Percentiles rank a stretch among this genome's conserved stretches.
phyloP scores from a whole-genome alignment of 2,329 filamentous ascomycete genomes.

The Metarhizium rileyi region DNA sequence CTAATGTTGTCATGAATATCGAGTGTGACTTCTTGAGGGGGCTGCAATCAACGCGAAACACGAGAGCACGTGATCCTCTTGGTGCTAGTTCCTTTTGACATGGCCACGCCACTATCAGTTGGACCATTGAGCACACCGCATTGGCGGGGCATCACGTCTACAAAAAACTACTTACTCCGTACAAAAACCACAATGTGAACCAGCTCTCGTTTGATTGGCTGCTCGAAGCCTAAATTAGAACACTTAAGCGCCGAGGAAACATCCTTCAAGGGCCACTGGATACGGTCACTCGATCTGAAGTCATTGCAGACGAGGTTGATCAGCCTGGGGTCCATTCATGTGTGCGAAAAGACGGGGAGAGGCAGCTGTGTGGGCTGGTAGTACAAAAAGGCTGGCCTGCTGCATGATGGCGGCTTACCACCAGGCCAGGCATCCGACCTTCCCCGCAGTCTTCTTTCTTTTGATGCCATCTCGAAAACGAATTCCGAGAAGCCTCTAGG shows the following conservation, averaged over 20 bases:
- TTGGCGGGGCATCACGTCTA: background rate
- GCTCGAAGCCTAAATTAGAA: background rate
- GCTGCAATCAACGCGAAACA: background rate
- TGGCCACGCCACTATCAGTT: no score
- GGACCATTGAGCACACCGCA: background rate
- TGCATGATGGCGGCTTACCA: background rate
- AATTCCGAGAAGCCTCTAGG: background rate
- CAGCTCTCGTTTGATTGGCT: slow-evolving; percentile 1
- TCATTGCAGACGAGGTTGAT: background rate
- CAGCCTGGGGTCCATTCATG: background rate
- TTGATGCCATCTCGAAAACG: background rate
- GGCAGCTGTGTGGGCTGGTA: background rate
- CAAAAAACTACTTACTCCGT: slow-evolving; percentile 1
- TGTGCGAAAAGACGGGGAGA: background rate
- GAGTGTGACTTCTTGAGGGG: background rate
- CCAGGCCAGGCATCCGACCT: background rate
- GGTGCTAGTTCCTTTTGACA: no score
- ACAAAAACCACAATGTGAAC: slow-evolving; percentile 16
- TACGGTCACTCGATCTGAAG: background rate
- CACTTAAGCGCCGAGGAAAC: slow-evolving; percentile 4
- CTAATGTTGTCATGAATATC: background rate
- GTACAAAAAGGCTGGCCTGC: slow-evolving; percentile 1
- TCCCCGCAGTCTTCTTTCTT: slow-evolving; percentile 2
- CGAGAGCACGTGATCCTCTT: slow-evolving; percentile 6
- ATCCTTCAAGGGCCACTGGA: background rate